Evolutionary conservation across 2,329 filamentous ascomycete species (phyloP), one percentile per base, ranked within the genome.

Genomic region (Geoglossum cookeanum): DNA sequence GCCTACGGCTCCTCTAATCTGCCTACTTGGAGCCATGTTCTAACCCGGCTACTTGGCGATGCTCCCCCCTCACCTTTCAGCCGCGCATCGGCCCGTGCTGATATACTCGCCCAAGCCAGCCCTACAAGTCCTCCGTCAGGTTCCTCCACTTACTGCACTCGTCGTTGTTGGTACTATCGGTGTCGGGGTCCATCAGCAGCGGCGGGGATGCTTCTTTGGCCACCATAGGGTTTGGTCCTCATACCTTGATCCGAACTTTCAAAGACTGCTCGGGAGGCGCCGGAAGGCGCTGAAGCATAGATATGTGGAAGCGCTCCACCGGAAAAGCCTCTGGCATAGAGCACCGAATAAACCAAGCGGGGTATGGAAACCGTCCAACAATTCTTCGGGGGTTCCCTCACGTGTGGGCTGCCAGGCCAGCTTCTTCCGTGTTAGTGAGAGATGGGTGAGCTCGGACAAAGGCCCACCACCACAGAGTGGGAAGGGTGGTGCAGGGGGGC

Each of bases 131-230:
- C 37, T 55, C 30, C 54, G 17, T 9, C 44, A 29, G 15, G 15
- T n/a, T 32, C 54, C 54, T 17, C 39, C 15, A 22, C 44, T 55
- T n/a, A 45, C 33, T 3, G 27, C 35, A 4, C 54, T 55, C 35
- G n/a, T 55, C 54, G 32, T 55, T 15, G 27, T 39, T 17, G 33
- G 53, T 17, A 42, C 48, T 11, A 7, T 7, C 27, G 15, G 29
- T 8, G 9, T 29, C 15, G 5, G n/a, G 6, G 35, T 15, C 27
- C 17, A 39, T 17, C 49, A 22, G 37, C 65, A 77, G 60, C 67
- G 62, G 37, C 74, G 78, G 39, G 64, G 63, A 39, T 77, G 78
- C 59, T 74, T 75, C 59, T 72, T 79, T 59, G 72, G 70, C 55
- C 57, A 37, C 29, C 57, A 37, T 15, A 35, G 53, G 11, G 61